Evolutionary conservation across 331 rosid species (phyloP).

Genomic region (Dryas integrifolia): DNA sequence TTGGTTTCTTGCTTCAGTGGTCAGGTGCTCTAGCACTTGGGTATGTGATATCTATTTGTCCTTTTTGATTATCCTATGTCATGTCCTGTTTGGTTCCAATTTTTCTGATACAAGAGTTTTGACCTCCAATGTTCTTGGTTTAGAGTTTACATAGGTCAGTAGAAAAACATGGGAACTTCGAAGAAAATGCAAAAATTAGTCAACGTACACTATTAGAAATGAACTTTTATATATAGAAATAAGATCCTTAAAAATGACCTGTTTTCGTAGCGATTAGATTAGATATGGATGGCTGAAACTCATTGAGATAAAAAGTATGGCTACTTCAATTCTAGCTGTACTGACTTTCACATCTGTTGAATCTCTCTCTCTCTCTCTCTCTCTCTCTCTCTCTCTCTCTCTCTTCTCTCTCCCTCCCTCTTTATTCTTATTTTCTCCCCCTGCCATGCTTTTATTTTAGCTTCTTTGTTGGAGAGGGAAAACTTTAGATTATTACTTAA

Average conservation of each 20-base stretch:
- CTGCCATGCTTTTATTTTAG: not conserved
- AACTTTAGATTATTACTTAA: not conserved
- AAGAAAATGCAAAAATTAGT: not conserved
- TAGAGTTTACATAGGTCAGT: constrained; percentile 2
- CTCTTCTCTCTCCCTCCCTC: not conserved
- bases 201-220: not conserved
- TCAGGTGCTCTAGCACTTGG: constrained; percentile 97
- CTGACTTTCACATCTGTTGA: not conserved
- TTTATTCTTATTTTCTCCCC: not conserved
- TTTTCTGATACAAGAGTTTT: not conserved
- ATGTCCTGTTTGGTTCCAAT: not conserved
- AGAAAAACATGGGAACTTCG: not conserved
- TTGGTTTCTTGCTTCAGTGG: constrained; percentile 97
- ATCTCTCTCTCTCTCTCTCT: not conserved
- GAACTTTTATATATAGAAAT: not conserved
- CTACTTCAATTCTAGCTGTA: not conserved
- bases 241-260: not conserved
- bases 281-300: not conserved
- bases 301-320: not conserved
- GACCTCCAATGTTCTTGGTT: not conserved
- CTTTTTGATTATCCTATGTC: not conserved
- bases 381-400: not conserved
- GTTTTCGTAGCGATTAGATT: not conserved
- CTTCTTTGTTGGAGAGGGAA: not conserved
- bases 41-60: constrained; percentile 42